phyloP scores from a whole-genome alignment of 163 green algal genomes.

The Scenedesmus sp. region DNA sequence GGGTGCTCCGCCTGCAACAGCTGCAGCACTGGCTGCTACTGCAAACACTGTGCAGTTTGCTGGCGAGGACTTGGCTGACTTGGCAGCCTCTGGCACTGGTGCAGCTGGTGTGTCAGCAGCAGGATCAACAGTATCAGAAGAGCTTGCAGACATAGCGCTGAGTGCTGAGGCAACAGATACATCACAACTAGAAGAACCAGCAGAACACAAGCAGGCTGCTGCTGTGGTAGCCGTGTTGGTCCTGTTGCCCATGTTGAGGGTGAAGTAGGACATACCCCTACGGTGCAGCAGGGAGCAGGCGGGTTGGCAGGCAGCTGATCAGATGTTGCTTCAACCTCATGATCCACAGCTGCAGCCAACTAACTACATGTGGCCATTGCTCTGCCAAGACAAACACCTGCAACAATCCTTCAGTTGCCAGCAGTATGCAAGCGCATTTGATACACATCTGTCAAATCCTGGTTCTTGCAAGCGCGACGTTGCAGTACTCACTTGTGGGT shows the following conservation, averaged over 20 bases:
- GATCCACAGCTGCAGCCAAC: background rate
- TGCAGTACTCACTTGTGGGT: conserved; percentile 21
- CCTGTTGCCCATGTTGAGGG: conserved; percentile 35
- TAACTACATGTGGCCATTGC: background rate
- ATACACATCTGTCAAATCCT: background rate
- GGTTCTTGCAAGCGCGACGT: background rate
- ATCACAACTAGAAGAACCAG: background rate
- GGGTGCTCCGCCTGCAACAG: background rate
- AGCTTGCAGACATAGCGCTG: background rate
- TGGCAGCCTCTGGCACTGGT: conserved; percentile 20
- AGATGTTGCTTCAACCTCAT: too few relatives aligned
- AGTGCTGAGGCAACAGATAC: conserved; percentile 14
- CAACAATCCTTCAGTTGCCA: too few relatives aligned
- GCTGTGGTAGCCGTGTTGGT: background rate
- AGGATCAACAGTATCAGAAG: background rate
- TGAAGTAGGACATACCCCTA: conserved; percentile 50
- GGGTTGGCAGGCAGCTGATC: background rate
- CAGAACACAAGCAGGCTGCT: background rate
- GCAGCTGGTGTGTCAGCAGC: background rate
- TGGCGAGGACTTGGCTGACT: conserved; percentile 27
- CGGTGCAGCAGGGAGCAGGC: background rate
- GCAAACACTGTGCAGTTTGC: background rate
- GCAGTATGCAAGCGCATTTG: background rate
- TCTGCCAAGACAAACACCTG: background rate
- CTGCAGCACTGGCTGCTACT: background rate